phyloP scores from a whole-genome alignment of 2,329 filamentous ascomycete genomes.

The Hypoxylon sp. region DNA sequence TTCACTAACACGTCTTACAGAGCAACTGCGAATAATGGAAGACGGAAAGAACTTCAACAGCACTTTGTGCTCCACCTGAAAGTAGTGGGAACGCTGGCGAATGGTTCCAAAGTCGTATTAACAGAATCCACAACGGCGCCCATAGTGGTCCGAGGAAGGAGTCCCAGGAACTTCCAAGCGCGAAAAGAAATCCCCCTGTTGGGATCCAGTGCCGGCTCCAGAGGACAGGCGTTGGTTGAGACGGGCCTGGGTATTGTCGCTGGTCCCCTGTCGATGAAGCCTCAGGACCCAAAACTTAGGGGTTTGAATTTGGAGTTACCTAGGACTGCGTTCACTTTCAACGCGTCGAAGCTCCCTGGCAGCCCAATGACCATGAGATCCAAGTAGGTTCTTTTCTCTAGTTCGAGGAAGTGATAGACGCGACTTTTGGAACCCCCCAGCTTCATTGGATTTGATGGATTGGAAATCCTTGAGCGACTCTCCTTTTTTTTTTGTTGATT shows the following conservation, averaged over 20 bases:
- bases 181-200: conserved; percentile 91
- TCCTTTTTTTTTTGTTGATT: conserved; percentile 2
- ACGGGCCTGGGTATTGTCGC: conserved; percentile 68
- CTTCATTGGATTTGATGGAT: too few species aligned
- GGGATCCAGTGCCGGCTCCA: conserved; percentile 76
- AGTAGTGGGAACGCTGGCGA: conserved; percentile 82
- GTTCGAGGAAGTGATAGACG: background rate
- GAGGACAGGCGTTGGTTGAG: conserved; percentile 78
- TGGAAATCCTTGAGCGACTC: too few species aligned
- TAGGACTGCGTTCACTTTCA: conserved; percentile 66
- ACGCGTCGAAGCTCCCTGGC: conserved; percentile 62
- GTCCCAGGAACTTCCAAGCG: conserved; percentile 93
- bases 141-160: conserved; percentile 92
- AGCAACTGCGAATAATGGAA: conserved; percentile 94
- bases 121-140: conserved; percentile 87
- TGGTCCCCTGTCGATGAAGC: conserved; percentile 63
- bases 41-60: conserved; percentile 93
- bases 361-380: conserved; percentile 65
- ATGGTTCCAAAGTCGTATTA: conserved; percentile 81
- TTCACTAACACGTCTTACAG: conserved; percentile 51
- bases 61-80: conserved; percentile 93
- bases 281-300: conserved; percentile 62
- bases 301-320: conserved; percentile 64
- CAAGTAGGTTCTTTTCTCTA: conserved; percentile 57
- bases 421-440: background rate